These are phyloP conservation scores for Phytophthora melonis DNA, from an alignment of 352 stramenopile genomes.

Conservation along the genomic window DNA sequence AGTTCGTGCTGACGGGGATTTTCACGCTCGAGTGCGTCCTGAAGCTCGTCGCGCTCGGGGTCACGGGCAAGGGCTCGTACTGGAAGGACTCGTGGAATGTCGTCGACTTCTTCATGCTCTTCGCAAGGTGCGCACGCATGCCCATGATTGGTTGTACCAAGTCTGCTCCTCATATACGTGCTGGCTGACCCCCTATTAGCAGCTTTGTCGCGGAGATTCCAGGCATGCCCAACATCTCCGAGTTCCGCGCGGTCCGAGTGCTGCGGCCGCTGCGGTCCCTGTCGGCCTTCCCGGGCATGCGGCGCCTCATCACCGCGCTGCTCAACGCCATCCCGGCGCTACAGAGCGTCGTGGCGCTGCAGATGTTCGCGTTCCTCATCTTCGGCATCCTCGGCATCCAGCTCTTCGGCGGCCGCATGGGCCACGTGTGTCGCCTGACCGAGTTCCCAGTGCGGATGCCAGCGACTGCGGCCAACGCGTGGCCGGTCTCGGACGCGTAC, in stretches of 20 bases:
- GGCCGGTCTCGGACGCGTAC: constrained; percentile 57
- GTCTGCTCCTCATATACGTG: background rate
- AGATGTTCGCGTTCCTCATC: constrained; percentile 89
- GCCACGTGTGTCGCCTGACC: constrained; percentile 76
- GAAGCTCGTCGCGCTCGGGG: constrained; percentile 90
- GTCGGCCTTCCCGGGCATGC: constrained; percentile 78
- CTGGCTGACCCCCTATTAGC: background rate
- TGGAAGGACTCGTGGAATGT: constrained; percentile 89
- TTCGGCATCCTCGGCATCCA: constrained; percentile 91
- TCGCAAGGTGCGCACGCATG: constrained; percentile 59
- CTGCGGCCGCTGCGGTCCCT: constrained; percentile 87
- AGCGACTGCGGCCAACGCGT: constrained; percentile 36
- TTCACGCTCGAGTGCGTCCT: constrained; percentile 88
- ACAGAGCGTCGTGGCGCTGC: constrained; percentile 79
- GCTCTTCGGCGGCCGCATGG: constrained; percentile 80
- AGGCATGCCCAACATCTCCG: constrained; percentile 67
- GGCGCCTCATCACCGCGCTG: constrained; percentile 49
- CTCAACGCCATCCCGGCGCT: constrained; percentile 81
- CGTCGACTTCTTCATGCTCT: constrained; percentile 91
- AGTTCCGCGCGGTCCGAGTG: constrained; percentile 84
- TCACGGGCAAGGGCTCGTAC: constrained; percentile 71
- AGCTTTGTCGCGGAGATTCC: constrained; percentile 52
- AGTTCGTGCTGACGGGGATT: constrained; percentile 79
- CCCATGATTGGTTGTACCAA: too few species aligned
- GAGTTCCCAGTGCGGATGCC: constrained; percentile 66